Base-by-base conservation (phyloP, 169 alveolate species). In the Nephromyces sp. region DNA sequence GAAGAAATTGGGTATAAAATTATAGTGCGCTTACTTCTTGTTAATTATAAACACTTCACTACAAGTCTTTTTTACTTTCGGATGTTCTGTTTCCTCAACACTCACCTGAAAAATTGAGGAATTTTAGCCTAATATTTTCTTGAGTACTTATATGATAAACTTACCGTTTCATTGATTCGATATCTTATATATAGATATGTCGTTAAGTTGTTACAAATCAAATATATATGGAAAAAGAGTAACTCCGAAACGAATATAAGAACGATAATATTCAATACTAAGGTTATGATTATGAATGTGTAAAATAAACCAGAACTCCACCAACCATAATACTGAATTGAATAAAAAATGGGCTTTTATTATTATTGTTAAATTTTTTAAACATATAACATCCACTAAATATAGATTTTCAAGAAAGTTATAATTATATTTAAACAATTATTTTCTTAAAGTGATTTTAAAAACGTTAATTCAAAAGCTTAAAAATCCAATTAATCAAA, bases 81-180 rank as follows among this genome's bases (percentile, higher is more conserved):
- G n/a, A n/a, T n/a, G n/a, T n/a, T n/a, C n/a, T n/a, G n/a, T n/a
- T n/a, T n/a, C n/a, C n/a, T n/a, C n/a, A n/a, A n/a, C n/a, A n/a
- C n/a, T n/a, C n/a, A n/a, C n/a, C n/a, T n/a, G n/a, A n/a, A n/a
- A n/a, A n/a, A n/a, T n/a, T n/a, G n/a, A n/a, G n/a, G n/a, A n/a
- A n/a, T n/a, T n/a, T n/a, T n/a, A n/a, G n/a, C n/a, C n/a, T n/a
- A n/a, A n/a, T n/a, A n/a, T n/a, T n/a, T n/a, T n/a, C n/a, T n/a
- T n/a, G n/a, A n/a, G n/a, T n/a, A n/a, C n/a, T n/a, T n/a, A n/a
- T n/a, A n/a, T n/a, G n/a, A n/a, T n/a, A n/a, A n/a, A n/a, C 71
- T 63, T 3, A 72, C 78, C 78, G 57, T 70, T 35, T 74, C 80
- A n/a, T 74, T 68, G n/a, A 74, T 67, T 3, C 74, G 74, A 22